Evolutionary conservation across 164 flowering plant species (phyloP).

Genomic region (Paratinospora sagittata): DNA sequence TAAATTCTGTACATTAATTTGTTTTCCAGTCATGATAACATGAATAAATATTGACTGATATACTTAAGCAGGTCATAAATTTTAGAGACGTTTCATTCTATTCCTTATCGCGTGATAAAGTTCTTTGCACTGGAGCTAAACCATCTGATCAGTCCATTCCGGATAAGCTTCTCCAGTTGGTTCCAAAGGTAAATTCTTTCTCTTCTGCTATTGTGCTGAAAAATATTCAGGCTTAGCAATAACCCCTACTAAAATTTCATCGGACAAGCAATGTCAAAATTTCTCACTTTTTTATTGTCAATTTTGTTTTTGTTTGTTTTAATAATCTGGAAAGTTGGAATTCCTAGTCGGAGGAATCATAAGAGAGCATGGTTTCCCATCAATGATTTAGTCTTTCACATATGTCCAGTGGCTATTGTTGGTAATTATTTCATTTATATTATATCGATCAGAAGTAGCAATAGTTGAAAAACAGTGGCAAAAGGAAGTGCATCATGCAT

Average conservation of each 20-base stretch:
- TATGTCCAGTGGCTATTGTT: not conserved
- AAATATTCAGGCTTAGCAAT: no score
- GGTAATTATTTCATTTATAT: not conserved
- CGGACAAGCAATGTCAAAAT: not conserved
- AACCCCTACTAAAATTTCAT: no score
- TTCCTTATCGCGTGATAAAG: constrained; percentile 50
- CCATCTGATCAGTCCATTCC: constrained; percentile 47
- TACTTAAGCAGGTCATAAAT: constrained; percentile 59
- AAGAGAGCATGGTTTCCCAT: not conserved
- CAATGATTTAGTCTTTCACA: not conserved
- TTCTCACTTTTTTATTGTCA: not conserved
- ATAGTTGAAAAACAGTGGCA: not conserved
- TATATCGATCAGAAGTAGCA: not conserved
- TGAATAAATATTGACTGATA: constrained; percentile 9
- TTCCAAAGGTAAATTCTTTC: constrained; percentile 56
- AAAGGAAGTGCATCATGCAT: not conserved
- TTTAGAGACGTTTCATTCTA: constrained; percentile 63
- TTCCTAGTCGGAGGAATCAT: not conserved
- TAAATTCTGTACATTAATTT: constrained; percentile 1
- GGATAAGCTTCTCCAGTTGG: constrained; percentile 63
- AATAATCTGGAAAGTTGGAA: not conserved
- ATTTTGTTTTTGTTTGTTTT: no score
- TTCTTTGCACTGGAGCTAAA: constrained; percentile 73
- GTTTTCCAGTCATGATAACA: not conserved
- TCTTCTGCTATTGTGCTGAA: not conserved